A percentile compares a stretch with the other conserved stretches of the same genome.
Conservation (phyloP, 2,329 filamentous ascomycete species). For the Diaporthe sp. region DNA sequence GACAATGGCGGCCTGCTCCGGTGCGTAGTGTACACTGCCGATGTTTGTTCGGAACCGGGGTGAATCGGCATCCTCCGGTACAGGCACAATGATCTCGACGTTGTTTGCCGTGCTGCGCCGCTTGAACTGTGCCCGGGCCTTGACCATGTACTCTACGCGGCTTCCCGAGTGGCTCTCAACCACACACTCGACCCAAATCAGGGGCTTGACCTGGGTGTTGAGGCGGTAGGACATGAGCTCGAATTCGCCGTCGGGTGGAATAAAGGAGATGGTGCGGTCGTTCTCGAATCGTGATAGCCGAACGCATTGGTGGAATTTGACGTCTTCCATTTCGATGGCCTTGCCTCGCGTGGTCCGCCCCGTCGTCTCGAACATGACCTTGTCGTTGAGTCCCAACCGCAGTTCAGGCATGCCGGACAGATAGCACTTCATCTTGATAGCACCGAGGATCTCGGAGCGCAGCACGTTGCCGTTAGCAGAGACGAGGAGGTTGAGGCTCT, state of each 20-base stretch:
- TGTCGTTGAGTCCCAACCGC: constrained; percentile 95
- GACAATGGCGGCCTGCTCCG: constrained; percentile 96
- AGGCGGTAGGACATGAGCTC: constrained; percentile 99
- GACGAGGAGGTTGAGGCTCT: constrained; percentile 95
- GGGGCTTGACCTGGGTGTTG: constrained; percentile 97
- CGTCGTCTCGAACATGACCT: constrained; percentile 99
- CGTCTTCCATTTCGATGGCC: constrained; percentile 99
- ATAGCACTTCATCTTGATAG: constrained; percentile 99
- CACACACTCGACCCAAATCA: constrained; percentile 99
- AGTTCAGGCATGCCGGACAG: constrained; percentile 98
- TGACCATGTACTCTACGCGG: constrained; percentile 98
- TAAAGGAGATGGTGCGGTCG: constrained; percentile 98
- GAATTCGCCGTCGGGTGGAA: constrained; percentile 97
- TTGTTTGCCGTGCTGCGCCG: constrained; percentile 98
- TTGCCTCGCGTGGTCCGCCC: constrained; percentile 94
- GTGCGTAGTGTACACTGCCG: constrained; percentile 96
- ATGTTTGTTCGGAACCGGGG: constrained; percentile 98
- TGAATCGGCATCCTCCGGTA: constrained; percentile 96
- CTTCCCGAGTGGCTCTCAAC: constrained; percentile 97
- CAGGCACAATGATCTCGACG: constrained; percentile 96
- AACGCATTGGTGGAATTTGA: constrained; percentile 99
- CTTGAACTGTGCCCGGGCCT: constrained; percentile 98
- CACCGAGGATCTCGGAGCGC: constrained; percentile 94
- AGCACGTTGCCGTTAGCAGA: constrained; percentile 95
- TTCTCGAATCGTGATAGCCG: constrained; percentile 97